Base-by-base conservation (phyloP, 2,329 filamentous ascomycete genomes). In the Fusarium haematococcum region DNA sequence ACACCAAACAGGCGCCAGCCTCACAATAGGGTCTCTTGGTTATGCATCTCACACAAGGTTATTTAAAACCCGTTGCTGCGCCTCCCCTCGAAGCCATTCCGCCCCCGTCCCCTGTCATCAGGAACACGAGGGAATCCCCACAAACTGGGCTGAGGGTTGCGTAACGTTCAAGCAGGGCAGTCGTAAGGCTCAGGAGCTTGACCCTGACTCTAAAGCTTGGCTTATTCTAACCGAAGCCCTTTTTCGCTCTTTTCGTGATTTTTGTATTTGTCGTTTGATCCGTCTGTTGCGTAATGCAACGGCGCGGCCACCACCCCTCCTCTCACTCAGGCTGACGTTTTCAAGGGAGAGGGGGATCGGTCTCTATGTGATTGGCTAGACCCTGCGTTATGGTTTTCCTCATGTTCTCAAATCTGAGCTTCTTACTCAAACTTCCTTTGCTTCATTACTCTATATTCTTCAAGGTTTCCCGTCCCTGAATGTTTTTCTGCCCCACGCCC, bases 81-180 rank as follows among this genome's bases (percentile, higher is more conserved):
- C 43, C 43, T 45, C 43, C 14, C 20, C 20, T 32, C 9, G 30
- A 32, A 32, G 30, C 30, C 9, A 32, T 32, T 32, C 9, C 30
- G 30, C 30, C 30, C 30, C 9, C 30, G 30, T 32, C 30, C 30
- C 30, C 30, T 32, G 30, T 32, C 30, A 32, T 32, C 30, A 32
- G 30, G 30, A 32, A 32, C 50, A 52, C 20, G 33, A 54, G 25
- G 23, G 50, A n/a, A 52, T 58, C 63, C 62, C 68, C 68, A 74
- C 70, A 70, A 65, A 68, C 61, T 64, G 62, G 69, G 67, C 72
- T 70, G 69, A 71, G 69, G 50, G 37, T 56, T 61, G 62, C 62
- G 71, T 74, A 68, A 74, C 32, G 45, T 8, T 65, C 45, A 35
- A 35, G 60, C 18, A 32, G 20, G 52, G 52, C 32, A 57, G 32